These are phyloP conservation scores for Pezizomycotina sp. DNA, from an alignment of 2,329 filamentous ascomycete species.

Conservation along the genomic window DNA sequence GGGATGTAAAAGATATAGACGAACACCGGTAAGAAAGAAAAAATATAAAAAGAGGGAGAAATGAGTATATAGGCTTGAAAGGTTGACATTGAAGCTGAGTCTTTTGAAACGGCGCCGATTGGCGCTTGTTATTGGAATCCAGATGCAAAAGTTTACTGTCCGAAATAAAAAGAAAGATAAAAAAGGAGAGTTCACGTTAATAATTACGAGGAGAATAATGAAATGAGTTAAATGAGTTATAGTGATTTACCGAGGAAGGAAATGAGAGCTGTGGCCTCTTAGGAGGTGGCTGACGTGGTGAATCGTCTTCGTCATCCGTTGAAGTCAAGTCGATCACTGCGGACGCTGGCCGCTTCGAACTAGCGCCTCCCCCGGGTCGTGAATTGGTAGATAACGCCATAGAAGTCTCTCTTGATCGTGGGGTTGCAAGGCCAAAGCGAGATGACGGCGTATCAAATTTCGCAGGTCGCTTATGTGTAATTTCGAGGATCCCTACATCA, in stretches of 20 bases:
- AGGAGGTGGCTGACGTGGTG: slow-evolving; percentile 32
- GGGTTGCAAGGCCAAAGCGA: slow-evolving; percentile 9
- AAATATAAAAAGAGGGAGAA: neutral
- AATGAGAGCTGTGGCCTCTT: slow-evolving; percentile 34
- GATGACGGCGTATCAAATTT: slow-evolving; percentile 13
- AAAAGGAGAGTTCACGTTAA: slow-evolving; percentile 4
- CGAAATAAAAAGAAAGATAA: slow-evolving; percentile 7
- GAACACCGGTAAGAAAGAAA: neutral
- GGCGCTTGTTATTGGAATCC: no score
- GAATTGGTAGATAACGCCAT: slow-evolving; percentile 8
- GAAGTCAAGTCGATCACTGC: slow-evolving; percentile 45
- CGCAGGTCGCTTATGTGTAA: no score
- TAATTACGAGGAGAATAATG: no score
- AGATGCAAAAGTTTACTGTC: slow-evolving; percentile 5
- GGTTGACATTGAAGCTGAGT: neutral
- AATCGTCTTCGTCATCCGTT: slow-evolving; percentile 39
- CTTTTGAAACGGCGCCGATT: no score
- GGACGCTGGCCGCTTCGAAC: slow-evolving; percentile 36
- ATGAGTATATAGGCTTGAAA: slow-evolving; percentile 2
- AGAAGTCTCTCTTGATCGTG: slow-evolving; percentile 11
- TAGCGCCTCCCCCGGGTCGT: slow-evolving; percentile 20
- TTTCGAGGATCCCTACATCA: slow-evolving; percentile 13
- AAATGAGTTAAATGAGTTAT: no score
- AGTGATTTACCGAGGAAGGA: no score
- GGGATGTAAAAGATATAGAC: slow-evolving; percentile 4